Evolutionary conservation across 495 filamentous ascomycete species (phyloP), one percentile per base, ranked within the genome.

Genomic region (Elasticomyces elasticus): DNA sequence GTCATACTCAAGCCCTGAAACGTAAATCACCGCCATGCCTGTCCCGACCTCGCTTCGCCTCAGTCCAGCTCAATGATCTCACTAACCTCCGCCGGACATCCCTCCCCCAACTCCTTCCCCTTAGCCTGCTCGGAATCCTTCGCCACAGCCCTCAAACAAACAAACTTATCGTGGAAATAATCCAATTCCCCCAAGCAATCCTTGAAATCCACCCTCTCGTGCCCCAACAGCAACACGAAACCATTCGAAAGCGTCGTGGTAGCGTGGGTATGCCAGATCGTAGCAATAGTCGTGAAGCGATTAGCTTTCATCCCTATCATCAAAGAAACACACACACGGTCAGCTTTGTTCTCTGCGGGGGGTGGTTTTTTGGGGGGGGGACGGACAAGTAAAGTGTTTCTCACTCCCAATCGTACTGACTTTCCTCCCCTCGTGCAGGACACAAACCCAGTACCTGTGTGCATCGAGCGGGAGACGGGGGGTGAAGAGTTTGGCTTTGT

Each of bases 401-500:
- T 56, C 49, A 11, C 15, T 6, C 20, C 6, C 27, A 37, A 40
- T n/a, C 11, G 41, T 40, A 17, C 35, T 44, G 46, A 23, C 33
- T 11, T 49, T 41, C 12, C 15, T 31, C 46, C 19, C 51, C 33
- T 26, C 12, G 33, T 56, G 25, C 37, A 61, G 58, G 23, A 61
- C 58, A 17, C 48, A 47, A 49, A 61, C 57, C 48, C 53, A 54
- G 58, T 61, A 61, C 27, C 58, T 38, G 54, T 61, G 52, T 23
- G 38, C 15, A 23, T 38, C 20, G 48, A 56, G 53, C 12, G 35
- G 33, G 42, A 61, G 40, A 43, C 48, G 35, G 1, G 52, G 53
- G 33, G 28, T 40, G 2, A 53, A 27, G 15, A 26, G 11, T 15
- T 35, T 28, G 28, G 48, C 41, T 27, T 38, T 23, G 23, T 24